Base-by-base conservation (phyloP, 805 yeast species). In the Candida succiphila region DNA sequence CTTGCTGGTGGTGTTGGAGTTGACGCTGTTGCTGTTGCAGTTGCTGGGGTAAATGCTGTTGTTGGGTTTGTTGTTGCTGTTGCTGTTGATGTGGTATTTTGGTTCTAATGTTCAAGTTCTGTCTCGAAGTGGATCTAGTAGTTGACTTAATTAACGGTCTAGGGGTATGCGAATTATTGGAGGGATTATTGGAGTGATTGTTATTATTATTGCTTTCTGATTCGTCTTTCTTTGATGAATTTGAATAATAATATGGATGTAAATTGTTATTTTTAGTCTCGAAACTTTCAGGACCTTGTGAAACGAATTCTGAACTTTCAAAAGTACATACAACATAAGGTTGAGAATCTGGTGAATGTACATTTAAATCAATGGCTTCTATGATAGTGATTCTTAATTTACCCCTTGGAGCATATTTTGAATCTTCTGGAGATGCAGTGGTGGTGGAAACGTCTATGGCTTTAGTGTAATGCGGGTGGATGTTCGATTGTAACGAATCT, bases 271-370 rank as follows among this genome's bases (percentile, higher is more conserved):
- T 38, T 41, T 48, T 19, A 16, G 35, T 41, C 21, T 45, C 61
- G 31, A 50, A 52, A 18, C 70, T 64, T 32, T 69, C 81, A 1
- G 94, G 86, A 4, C 87, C 88, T 40, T 77, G 76, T 18, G 95
- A 78, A 38, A 89, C 87, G 43, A 78, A 83, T 60, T 92, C 97
- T 2, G 94, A 79, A 40, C 89, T 79, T 54, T 86, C 95, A 62
- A 83, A 87, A 9, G 94, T 81, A 56, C 94, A 84, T 25, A 87
- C 95, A 15, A 84, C 95, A 54, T 87, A 81, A 3, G 95, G 96
- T 44, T 73, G 82, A 4, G 89, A 66, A 35, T 39, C 60, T 27
- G 66, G 58, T 4, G 75, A 58, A 29, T 69, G 65, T 23, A 78
- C 72, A 28, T 67, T 60, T 41, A 89, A 66, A 44, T 77, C 78